Evolutionary conservation across 129 eudicot species (phyloP).

Genomic region (Artemisia tridentata): DNA sequence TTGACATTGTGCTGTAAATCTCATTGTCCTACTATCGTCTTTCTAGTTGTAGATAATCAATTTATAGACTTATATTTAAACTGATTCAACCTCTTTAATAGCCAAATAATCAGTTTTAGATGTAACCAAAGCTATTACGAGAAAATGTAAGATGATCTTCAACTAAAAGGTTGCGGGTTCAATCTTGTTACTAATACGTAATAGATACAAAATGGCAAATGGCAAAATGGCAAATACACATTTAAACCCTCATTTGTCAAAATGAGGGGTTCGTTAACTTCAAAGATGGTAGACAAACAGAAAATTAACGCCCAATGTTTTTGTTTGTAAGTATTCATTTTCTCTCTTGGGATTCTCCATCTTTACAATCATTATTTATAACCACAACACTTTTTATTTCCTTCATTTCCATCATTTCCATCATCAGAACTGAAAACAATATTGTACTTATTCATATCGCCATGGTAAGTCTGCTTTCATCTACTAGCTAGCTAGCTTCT

Average conservation of each 20-base stretch:
- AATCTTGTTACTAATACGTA: too few species aligned
- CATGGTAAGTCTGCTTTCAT: conserved; percentile 23
- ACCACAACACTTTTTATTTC: conserved; percentile 2
- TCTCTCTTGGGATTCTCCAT: conserved; percentile 38
- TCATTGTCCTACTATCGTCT: too few species aligned
- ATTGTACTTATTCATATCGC: background rate
- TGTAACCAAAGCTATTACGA: too few species aligned
- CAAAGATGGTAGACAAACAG: conserved; percentile 12
- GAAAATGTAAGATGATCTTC: too few species aligned
- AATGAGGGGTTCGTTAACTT: conserved; percentile 33
- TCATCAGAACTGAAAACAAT: background rate
- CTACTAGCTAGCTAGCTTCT: background rate
- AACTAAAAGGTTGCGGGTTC: too few species aligned
- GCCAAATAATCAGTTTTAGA: too few species aligned
- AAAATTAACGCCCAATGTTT: conserved; percentile 36
- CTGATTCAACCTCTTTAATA: too few species aligned
- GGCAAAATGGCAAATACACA: too few species aligned
- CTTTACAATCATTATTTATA: background rate
- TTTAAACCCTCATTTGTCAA: conserved; percentile 10
- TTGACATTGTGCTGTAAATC: too few species aligned
- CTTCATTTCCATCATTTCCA: background rate
- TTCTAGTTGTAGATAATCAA: too few species aligned
- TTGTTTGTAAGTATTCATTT: conserved; percentile 24
- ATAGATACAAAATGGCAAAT: too few species aligned
- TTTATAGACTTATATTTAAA: too few species aligned